These are phyloP conservation scores for Pichia occidentalis DNA, from an alignment of 805 yeast genomes.

Conservation along the genomic window DNA sequence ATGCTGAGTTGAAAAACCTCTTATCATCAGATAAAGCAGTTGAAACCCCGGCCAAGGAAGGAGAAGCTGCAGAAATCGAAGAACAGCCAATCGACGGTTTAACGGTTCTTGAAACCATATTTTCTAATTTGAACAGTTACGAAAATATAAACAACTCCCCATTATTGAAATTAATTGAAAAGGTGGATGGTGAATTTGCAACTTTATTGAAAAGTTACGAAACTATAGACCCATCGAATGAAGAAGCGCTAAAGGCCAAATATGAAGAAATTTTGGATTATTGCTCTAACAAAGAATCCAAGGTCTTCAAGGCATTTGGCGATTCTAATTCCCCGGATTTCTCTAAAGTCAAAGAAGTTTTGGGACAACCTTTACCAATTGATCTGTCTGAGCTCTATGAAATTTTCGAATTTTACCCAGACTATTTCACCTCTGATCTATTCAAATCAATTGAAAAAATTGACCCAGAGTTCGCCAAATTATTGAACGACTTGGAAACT, in stretches of 20 bases:
- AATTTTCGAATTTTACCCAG: conserved; percentile 21
- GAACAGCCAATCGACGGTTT: conserved; percentile 10
- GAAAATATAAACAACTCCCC: conserved; percentile 19
- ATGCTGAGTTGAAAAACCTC: conserved; percentile 9
- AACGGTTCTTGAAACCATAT: conserved; percentile 16
- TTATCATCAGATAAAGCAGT: background rate
- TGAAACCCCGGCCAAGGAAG: background rate
- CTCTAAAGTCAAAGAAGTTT: conserved; percentile 17
- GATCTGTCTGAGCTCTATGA: conserved; percentile 23
- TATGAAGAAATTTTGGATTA: conserved; percentile 18
- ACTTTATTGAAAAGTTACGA: conserved; percentile 18
- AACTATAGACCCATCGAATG: conserved; percentile 19
- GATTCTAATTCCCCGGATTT: conserved; percentile 18
- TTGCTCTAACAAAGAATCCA: conserved; percentile 18
- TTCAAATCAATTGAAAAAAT: conserved; percentile 17
- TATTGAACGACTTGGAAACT: conserved; percentile 20
- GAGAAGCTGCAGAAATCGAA: conserved; percentile 1
- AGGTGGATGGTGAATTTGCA: conserved; percentile 23
- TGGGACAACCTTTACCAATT: conserved; percentile 24
- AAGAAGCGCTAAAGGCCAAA: conserved; percentile 14
- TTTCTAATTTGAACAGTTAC: conserved; percentile 21
- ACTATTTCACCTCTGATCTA: conserved; percentile 17
- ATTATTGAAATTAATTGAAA: conserved; percentile 19
- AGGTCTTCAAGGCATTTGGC: conserved; percentile 20
- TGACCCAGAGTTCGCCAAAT: conserved; percentile 21